Conservation (phyloP, 2,329 filamentous ascomycete species). For the Xylaria sp. region DNA sequence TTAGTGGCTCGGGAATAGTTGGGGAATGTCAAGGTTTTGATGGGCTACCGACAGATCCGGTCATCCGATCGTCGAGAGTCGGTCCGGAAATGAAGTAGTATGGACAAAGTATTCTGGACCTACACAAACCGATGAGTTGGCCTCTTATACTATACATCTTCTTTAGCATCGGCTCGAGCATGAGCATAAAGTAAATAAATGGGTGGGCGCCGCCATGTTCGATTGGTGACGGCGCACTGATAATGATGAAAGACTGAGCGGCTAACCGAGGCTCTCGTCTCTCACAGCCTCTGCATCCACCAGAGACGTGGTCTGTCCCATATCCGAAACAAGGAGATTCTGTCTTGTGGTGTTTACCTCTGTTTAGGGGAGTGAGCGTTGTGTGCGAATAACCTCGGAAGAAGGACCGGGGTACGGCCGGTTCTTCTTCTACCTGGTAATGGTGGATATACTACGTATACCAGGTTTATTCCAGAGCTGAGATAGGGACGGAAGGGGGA, state of each 20-base stretch:
- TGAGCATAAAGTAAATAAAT: neutral
- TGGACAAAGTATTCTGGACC: neutral
- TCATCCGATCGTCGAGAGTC: neutral
- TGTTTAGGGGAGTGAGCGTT: too few species aligned
- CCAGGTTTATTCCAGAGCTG: too few species aligned
- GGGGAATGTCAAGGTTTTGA: conserved; percentile 11
- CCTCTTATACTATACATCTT: neutral
- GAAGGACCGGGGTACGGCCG: conserved; percentile 1
- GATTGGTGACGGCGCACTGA: too few species aligned
- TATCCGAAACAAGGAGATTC: neutral
- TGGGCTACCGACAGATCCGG: conserved; percentile 4
- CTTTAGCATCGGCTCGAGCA: neutral
- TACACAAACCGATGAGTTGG: neutral
- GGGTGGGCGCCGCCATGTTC: too few species aligned
- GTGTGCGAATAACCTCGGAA: conserved; percentile 3
- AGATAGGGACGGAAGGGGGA: too few species aligned
- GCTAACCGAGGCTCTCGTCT: too few species aligned
- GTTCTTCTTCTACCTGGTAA: neutral
- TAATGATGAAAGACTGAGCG: too few species aligned
- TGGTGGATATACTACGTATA: neutral
- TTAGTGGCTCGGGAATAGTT: conserved; percentile 6
- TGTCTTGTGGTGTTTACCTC: neutral
- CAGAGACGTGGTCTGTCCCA: neutral
- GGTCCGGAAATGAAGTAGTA: conserved; percentile 12
- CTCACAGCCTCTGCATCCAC: neutral